Percentiles rank a stretch among this genome's conserved stretches.
Conservation (phyloP, 331 rosid species). For the Prunus yedoensis region DNA sequence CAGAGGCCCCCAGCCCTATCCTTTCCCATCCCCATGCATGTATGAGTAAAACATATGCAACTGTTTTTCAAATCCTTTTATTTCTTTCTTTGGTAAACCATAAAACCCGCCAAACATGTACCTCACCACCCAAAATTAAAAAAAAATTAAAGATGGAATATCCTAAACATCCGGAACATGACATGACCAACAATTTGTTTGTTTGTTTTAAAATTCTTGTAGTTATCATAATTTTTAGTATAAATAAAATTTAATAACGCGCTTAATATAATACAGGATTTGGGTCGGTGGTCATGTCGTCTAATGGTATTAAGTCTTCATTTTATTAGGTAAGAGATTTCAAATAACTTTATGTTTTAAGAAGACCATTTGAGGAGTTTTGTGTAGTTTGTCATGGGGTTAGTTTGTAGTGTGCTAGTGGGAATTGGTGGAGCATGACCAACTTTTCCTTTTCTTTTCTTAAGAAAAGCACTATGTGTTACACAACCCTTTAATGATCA, state of each 20-base stretch:
- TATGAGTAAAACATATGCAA: neutral
- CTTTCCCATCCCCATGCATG: neutral
- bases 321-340: too few relatives aligned
- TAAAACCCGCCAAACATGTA: conserved; percentile 22
- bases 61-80: neutral
- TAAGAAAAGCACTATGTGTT: neutral
- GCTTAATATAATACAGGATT: too few relatives aligned
- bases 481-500: neutral
- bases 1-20: neutral
- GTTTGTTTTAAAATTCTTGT: too few relatives aligned
- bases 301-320: too few relatives aligned
- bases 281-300: too few relatives aligned
- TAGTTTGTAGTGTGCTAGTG: too few relatives aligned
- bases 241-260: too few relatives aligned
- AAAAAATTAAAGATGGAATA: too few relatives aligned
- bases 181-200: neutral
- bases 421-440: neutral
- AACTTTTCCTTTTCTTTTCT: neutral
- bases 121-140: neutral
- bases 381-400: too few relatives aligned
- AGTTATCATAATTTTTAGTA: too few relatives aligned
- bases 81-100: neutral
- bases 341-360: neutral
- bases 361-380: neutral
- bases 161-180: neutral